Base-by-base conservation (phyloP, 805 yeast species). In the Pachysolen tannophilus region DNA sequence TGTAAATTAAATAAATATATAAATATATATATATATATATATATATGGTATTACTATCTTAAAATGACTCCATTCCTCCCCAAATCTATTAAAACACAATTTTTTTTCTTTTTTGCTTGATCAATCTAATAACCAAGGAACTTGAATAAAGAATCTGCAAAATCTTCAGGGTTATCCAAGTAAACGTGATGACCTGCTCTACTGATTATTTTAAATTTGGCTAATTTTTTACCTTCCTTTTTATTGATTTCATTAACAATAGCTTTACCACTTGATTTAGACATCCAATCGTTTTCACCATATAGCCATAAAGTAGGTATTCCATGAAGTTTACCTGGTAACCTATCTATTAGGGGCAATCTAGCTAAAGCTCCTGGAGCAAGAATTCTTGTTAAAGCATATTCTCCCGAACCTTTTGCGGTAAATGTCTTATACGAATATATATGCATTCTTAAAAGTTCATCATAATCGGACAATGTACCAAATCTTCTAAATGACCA, bases 241-340 rank as follows among this genome's bases (percentile, higher is more conserved):
- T 45, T 21, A 40, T 55, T 54, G 32, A 64, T 53, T 30, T 53
- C 55, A 9, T 58, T 49, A 11, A 61, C 65, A 35, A 63, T 59
- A 26, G 65, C 58, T 26, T 59, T 50, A 3, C 86, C 86, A 9
- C 79, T 82, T 30, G 62, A 65, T 35, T 64, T 70, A 41, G 72
- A 72, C 85, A 78, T 78, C 86, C 86, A 78, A 51, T 78, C 86
- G 26, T 55, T 58, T 40, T 77, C 83, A 8, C 86, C 86, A 46
- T 78, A 78, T 17, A 77, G 42, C 78, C 82, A 75, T 20, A 75
- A 51, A 1, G 75, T 62, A 3, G 75, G 75, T 11, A 71, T 42
- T 8, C 32, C 20, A 13, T 45, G 40, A 1, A 58, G 34, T 33
- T 65, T 53, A 31, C 43, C 57, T 11, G 63, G 75, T 44, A 66